phyloP scores from a whole-genome alignment of 2,329 filamentous ascomycete genomes.

The Cercospora sp. region DNA sequence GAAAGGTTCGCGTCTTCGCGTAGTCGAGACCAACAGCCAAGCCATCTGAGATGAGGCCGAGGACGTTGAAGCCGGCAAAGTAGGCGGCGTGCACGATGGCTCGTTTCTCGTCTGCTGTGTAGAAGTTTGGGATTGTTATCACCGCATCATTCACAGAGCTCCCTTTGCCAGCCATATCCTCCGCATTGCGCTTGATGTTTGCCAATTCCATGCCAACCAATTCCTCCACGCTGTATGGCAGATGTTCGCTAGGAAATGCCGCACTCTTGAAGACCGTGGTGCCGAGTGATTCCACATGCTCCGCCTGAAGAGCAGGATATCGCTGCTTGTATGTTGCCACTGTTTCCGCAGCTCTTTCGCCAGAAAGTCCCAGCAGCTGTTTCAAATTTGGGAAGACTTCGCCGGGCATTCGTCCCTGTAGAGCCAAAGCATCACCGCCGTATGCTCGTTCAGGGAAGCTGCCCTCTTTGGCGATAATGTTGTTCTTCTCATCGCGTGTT shows the following conservation, averaged over 20 bases:
- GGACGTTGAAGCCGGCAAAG: conserved; percentile 81
- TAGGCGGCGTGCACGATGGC: conserved; percentile 82
- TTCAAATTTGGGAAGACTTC: conserved; percentile 97
- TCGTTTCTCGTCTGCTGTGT: conserved; percentile 84
- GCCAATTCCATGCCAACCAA: conserved; percentile 94
- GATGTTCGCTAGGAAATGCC: conserved; percentile 66
- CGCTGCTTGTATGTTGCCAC: conserved; percentile 70
- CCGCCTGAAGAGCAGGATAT: conserved; percentile 76
- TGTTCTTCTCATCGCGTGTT: conserved; percentile 58
- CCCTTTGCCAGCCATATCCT: conserved; percentile 74
- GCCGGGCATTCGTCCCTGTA: conserved; percentile 82
- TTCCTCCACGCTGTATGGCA: conserved; percentile 78
- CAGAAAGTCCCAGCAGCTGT: conserved; percentile 73
- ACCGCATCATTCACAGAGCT: conserved; percentile 76
- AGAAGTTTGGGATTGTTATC: conserved; percentile 87
- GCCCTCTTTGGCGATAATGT: conserved; percentile 52
- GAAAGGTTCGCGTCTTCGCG: conserved; percentile 86
- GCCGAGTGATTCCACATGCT: conserved; percentile 58
- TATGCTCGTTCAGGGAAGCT: conserved; percentile 84
- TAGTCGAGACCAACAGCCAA: conserved; percentile 94
- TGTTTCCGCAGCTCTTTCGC: conserved; percentile 52
- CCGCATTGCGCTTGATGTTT: conserved; percentile 86
- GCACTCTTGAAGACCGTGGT: conserved; percentile 83
- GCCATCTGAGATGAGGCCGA: conserved; percentile 84
- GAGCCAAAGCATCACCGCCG: conserved; percentile 84